Conservation (phyloP, 2,329 filamentous ascomycete species). For the Hymenoscyphus repandus region DNA sequence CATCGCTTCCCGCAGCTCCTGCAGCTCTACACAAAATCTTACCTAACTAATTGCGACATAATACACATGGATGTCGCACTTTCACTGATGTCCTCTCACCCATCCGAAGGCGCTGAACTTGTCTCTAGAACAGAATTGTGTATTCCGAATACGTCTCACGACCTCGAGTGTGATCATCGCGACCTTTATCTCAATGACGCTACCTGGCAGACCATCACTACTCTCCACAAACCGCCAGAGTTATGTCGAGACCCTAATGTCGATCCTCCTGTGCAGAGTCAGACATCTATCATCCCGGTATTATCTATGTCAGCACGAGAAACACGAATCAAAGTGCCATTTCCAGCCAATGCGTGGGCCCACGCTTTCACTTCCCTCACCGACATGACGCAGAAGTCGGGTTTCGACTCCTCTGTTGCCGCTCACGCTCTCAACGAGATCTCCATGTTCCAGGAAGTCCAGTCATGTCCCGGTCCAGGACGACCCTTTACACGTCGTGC, state of each 20-base stretch:
- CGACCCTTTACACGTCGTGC: constrained; percentile 50
- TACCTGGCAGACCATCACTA: constrained; percentile 56
- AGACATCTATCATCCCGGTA: constrained; percentile 14
- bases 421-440: constrained; percentile 53
- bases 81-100: constrained; percentile 51
- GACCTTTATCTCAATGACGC: constrained; percentile 42
- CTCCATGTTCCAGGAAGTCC: constrained; percentile 64
- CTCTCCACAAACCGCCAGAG: constrained; percentile 51
- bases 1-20: constrained; percentile 52
- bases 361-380: constrained; percentile 26
- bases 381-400: constrained; percentile 18
- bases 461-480: constrained; percentile 45
- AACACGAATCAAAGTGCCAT: constrained; percentile 25
- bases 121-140: constrained; percentile 55
- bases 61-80: constrained; percentile 59
- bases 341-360: constrained; percentile 29
- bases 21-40: constrained; percentile 44
- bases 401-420: constrained; percentile 40
- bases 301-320: constrained; percentile 14
- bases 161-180: background rate
- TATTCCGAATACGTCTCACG: constrained; percentile 43
- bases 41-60: constrained; percentile 48
- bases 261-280: constrained; percentile 28
- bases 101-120: constrained; percentile 55
- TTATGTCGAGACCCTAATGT: constrained; percentile 29